Evolutionary conservation across 441 rosid genomes (phyloP), one percentile per base, ranked within the genome.

Genomic region (Populus trichocarpa): DNA sequence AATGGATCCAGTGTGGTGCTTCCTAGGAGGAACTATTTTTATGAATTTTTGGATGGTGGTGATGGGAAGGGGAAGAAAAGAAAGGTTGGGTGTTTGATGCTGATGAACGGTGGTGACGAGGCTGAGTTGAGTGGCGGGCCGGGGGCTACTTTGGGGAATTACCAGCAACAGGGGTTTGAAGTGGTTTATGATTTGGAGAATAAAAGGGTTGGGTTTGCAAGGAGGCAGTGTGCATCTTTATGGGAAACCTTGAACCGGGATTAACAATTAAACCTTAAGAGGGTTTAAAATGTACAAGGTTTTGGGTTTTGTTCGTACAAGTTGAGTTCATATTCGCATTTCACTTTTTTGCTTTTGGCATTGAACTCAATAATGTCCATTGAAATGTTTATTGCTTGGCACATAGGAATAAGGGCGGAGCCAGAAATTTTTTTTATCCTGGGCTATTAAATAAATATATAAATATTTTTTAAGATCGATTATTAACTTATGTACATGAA

Each of bases 121-220:
- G 50, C 80, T 14, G 99, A 95, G 81, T 76, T 90, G 82, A 80
- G 73, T 2, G 94, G 91, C 79, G 99, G 99, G 77, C 92, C 99
- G 9, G 97, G 91, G 11, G 99, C 89, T 0, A 89, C 90, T 1
- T 42, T 95, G 8, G 99, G 99, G 30, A 95, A 95, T 80, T 95
- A 89, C 70, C 99, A 96, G 83, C 99, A 96, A 30, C 99, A 96
- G 80, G 99, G 98, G 13, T 94, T 96, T 61, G 97, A 96, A 79
- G 97, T 94, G 79, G 97, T 94, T 35, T 96, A 96, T 77, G 99
- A 96, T 79, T 73, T 96, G 89, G 89, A 87, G 85, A 85, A 90
- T 70, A 69, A 86, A 28, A 80, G 86, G 76, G 92, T 96, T 73
- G 99, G 99, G 75, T 96, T 96, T 79, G 97, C 95, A 0, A 88